Conservation (phyloP, 768 basidiomycete species). For the Agaricus blazei region DNA sequence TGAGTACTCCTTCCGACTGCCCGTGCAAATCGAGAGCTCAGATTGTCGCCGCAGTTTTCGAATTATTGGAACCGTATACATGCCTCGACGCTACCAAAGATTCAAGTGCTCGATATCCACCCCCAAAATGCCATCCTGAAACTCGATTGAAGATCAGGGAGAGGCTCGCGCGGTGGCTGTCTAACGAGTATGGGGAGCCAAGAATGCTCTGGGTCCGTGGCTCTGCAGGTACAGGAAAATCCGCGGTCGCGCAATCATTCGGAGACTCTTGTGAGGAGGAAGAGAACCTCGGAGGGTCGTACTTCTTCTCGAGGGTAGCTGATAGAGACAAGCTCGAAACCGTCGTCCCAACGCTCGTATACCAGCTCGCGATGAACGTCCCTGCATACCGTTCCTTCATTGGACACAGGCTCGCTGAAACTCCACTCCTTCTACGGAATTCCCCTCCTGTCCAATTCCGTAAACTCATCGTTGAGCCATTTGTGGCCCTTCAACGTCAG, state of each 20-base stretch:
- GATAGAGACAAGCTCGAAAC: neutral
- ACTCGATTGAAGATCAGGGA: neutral
- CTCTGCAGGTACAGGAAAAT: slow-evolving; percentile 7
- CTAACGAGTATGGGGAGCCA: neutral
- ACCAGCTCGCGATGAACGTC: neutral
- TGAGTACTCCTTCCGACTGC: neutral
- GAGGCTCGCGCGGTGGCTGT: neutral
- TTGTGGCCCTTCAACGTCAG: neutral
- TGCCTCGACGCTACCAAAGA: neutral
- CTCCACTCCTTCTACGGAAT: neutral
- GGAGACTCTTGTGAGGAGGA: neutral
- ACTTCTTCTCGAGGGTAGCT: neutral
- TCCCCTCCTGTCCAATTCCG: neutral
- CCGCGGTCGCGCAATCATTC: slow-evolving; percentile 3
- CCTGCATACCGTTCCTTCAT: neutral
- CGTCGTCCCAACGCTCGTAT: neutral
- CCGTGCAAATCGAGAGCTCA: neutral
- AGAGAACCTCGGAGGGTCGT: neutral
- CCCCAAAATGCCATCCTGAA: too few relatives aligned
- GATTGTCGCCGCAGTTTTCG: neutral
- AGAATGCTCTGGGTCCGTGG: slow-evolving; percentile 7
- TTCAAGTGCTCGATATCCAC: neutral
- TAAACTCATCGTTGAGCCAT: neutral
- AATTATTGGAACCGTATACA: neutral
- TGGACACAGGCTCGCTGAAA: neutral